These are phyloP conservation scores for Pyronema omphalodes DNA, from an alignment of 495 filamentous ascomycete genomes.

Conservation along the genomic window DNA sequence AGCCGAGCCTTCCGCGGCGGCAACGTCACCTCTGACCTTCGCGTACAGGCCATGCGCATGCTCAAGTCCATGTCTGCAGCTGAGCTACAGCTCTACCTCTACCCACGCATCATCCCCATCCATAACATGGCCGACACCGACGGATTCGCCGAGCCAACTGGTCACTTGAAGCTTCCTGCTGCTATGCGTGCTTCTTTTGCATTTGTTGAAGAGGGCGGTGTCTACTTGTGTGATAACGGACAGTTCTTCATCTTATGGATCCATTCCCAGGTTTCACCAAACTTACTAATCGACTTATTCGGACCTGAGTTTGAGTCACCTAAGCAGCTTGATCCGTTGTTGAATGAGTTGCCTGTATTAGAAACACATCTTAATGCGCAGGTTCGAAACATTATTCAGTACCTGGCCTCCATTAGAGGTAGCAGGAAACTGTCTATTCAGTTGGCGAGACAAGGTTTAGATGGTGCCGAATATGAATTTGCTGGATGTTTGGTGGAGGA, in stretches of 20 bases:
- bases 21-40: slow-evolving; percentile 74
- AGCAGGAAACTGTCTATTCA: slow-evolving; percentile 80
- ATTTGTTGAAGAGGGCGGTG: slow-evolving; percentile 81
- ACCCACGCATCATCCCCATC: slow-evolving; percentile 78
- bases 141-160: slow-evolving; percentile 69
- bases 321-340: slow-evolving; percentile 57
- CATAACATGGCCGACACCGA: slow-evolving; percentile 81
- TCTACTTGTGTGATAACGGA: slow-evolving; percentile 95
- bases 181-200: slow-evolving; percentile 72
- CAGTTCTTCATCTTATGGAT: slow-evolving; percentile 83
- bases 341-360: slow-evolving; percentile 54
- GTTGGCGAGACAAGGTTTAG: slow-evolving; percentile 77
- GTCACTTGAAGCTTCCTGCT: slow-evolving; percentile 65
- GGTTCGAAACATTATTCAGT: slow-evolving; percentile 79
- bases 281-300: slow-evolving; percentile 80
- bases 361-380: slow-evolving; percentile 74
- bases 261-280: slow-evolving; percentile 55
- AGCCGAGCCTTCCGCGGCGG: slow-evolving; percentile 81
- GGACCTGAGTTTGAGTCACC: slow-evolving; percentile 57
- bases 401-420: slow-evolving; percentile 58
- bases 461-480: slow-evolving; percentile 94
- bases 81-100: slow-evolving; percentile 83
- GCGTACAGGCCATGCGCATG: slow-evolving; percentile 79
- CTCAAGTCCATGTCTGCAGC: slow-evolving; percentile 68
- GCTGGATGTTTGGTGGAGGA: slow-evolving; percentile 81